Evolutionary conservation across 2,329 filamentous ascomycete species (phyloP).

Genomic region (Apiospora phragmitis): DNA sequence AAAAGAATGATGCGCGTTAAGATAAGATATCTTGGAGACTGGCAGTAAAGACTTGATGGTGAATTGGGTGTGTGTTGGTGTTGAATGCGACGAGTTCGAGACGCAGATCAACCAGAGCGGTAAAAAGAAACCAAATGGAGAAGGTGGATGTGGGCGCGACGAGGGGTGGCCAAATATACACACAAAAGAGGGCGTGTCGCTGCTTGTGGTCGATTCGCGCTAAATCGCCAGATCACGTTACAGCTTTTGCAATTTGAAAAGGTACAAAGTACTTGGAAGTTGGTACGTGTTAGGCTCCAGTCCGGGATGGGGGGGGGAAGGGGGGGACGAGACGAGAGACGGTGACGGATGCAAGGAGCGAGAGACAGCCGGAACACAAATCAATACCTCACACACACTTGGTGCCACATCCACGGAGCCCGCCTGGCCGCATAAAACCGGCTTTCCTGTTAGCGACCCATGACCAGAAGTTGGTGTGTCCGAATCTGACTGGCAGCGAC

Average conservation of each 20-base stretch:
- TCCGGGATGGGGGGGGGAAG: neutral
- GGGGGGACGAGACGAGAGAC: neutral
- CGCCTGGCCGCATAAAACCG: conserved; percentile 12
- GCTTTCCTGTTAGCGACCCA: conserved; percentile 6
- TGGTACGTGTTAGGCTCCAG: neutral
- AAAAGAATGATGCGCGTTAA: neutral
- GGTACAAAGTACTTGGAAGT: neutral
- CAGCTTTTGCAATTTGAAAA: neutral
- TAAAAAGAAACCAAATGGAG: conserved; percentile 11
- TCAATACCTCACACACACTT: neutral
- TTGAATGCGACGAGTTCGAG: conserved; percentile 12
- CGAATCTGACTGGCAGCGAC: conserved; percentile 8
- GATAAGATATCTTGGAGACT: neutral
- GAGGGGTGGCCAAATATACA: conserved; percentile 8
- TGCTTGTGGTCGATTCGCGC: neutral
- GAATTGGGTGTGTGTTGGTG: neutral
- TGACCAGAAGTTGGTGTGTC: conserved; percentile 12
- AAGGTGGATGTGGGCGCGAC: conserved; percentile 14
- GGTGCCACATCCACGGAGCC: neutral
- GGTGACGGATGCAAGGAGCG: neutral
- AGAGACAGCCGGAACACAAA: neutral
- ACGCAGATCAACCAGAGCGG: conserved; percentile 11
- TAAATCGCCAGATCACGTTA: conserved; percentile 18
- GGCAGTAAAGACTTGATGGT: neutral
- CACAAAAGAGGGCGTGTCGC: conserved; percentile 9